Conservation (phyloP, 345 rosid species). For the Sonneratia alba region DNA sequence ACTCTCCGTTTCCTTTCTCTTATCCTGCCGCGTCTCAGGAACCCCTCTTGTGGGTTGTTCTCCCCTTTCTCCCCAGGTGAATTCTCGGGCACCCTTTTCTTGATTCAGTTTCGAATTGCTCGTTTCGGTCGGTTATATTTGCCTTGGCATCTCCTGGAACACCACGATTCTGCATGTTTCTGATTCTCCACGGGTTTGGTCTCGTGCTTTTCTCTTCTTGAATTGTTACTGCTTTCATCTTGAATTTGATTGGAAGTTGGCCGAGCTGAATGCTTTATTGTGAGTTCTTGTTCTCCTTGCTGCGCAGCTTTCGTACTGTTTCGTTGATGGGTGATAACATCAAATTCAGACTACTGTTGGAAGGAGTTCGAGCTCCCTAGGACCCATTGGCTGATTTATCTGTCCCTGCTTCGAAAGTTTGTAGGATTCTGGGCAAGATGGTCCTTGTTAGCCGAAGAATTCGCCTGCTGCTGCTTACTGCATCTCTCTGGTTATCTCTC, state of each 20-base stretch:
- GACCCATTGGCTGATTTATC: not conserved
- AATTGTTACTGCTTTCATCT: not conserved
- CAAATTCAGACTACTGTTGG: not conserved
- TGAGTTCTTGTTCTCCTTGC: not conserved
- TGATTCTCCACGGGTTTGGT: not conserved
- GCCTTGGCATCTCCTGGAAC: not conserved
- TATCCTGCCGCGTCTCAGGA: not conserved
- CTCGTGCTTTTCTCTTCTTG: not conserved
- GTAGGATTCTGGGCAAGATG: not conserved
- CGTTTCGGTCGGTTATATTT: not conserved
- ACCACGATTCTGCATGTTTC: not conserved
- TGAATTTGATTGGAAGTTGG: not conserved
- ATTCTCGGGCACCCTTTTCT: conserved; percentile 3
- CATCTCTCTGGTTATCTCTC: conserved; percentile 28
- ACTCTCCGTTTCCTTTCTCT: not conserved
- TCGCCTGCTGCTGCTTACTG: not conserved
- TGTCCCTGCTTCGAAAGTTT: not conserved
- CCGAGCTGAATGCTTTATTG: not conserved
- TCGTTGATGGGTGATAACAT: not conserved
- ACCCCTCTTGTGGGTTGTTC: not conserved
- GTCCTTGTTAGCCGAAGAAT: not conserved
- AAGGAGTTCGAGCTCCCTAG: not conserved
- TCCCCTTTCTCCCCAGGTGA: not conserved
- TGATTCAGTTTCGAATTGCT: not conserved
- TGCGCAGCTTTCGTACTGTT: not conserved